phyloP scores from a whole-genome alignment of 1,284 basidiomycete species.

The Microbotryum lychnidis-dioicae region DNA sequence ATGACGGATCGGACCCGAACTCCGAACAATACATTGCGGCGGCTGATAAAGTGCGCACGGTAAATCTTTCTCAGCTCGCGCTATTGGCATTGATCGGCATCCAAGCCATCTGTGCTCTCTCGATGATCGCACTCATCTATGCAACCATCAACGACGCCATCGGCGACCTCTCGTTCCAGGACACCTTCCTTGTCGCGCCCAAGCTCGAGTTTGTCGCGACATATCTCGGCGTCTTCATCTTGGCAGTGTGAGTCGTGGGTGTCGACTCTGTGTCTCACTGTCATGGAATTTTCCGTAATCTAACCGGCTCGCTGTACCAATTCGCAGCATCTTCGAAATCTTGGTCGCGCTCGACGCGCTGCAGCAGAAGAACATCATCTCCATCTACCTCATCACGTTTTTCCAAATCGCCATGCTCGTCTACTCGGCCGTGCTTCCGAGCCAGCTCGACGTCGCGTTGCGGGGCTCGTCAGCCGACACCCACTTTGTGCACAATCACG shows the following conservation, averaged over 20 bases:
- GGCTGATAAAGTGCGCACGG: not conserved
- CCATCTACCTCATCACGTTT: conserved; percentile 38
- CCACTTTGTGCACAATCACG: conserved; percentile 6
- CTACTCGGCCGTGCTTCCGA: conserved; percentile 26
- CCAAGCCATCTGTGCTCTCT: conserved; percentile 15
- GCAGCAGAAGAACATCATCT: conserved; percentile 32
- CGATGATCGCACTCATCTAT: conserved; percentile 24
- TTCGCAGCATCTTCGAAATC: conserved; percentile 27
- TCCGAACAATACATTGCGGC: not conserved
- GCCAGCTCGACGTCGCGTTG: conserved; percentile 20
- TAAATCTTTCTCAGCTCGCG: conserved; percentile 7
- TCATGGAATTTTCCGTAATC: not conserved
- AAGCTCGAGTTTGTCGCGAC: conserved; percentile 25
- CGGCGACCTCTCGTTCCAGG: conserved; percentile 11
- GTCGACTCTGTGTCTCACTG: not conserved
- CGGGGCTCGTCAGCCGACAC: conserved; percentile 20
- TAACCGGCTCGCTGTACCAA: not conserved
- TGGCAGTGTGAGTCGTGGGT: conserved; percentile 20
- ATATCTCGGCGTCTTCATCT: conserved; percentile 29
- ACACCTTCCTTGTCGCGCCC: conserved; percentile 11
- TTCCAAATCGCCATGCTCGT: conserved; percentile 32
- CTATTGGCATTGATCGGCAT: conserved; percentile 22
- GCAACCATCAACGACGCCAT: conserved; percentile 15
- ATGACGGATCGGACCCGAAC: not conserved
- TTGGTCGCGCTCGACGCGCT: conserved; percentile 31